A percentile compares a stretch with the other conserved stretches of the same genome.
Conservation (phyloP, 495 filamentous ascomycete species). For the Tuber brumale region DNA sequence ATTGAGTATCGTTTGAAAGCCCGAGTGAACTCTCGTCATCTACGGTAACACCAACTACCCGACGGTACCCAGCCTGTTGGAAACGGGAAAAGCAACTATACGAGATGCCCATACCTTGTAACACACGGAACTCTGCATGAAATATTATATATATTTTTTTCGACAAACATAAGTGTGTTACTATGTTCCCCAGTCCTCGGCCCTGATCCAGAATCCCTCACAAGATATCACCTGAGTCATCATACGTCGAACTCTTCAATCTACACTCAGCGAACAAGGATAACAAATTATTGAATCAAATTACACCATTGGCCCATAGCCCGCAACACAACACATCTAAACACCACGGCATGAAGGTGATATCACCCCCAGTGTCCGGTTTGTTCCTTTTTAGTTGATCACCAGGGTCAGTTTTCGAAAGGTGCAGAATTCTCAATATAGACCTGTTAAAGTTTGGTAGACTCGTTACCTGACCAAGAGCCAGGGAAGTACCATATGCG, state of each 20-base stretch:
- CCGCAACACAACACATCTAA: background rate
- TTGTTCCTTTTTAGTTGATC: background rate
- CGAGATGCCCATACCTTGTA: background rate
- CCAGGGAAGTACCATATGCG: too few species aligned
- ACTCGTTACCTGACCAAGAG: background rate
- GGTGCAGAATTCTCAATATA: background rate
- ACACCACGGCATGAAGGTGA: background rate
- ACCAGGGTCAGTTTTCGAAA: background rate
- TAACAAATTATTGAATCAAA: too few species aligned
- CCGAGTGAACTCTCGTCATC: background rate
- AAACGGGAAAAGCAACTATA: background rate
- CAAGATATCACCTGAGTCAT: background rate
- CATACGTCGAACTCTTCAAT: background rate
- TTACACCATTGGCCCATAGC: background rate
- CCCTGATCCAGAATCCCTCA: background rate
- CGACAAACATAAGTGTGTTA: background rate
- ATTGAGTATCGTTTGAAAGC: background rate
- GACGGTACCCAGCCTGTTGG: background rate
- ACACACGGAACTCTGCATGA: background rate
- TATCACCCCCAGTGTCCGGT: background rate
- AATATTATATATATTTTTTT: background rate
- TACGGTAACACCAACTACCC: background rate
- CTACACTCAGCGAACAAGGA: too few species aligned
- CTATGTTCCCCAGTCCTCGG: background rate
- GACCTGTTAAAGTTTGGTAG: background rate